Percentiles rank a stretch among this genome's conserved stretches.
These are phyloP conservation scores for Tricholoma flavovirens DNA, from an alignment of 768 basidiomycete genomes.

Conservation along the genomic window DNA sequence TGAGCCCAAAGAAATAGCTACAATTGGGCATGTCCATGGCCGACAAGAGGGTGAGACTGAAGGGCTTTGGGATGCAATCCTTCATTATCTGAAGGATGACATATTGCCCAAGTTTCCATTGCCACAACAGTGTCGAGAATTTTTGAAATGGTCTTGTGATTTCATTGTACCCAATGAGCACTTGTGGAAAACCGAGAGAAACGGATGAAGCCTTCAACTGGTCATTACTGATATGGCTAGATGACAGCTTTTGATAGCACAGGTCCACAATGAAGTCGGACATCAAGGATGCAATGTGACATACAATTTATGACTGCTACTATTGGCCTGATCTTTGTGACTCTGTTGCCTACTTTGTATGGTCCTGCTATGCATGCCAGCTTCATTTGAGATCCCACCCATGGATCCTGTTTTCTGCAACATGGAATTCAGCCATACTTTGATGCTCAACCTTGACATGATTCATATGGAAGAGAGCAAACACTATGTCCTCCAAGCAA, in stretches of 20 bases:
- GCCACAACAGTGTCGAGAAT: background rate
- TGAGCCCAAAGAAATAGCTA: background rate
- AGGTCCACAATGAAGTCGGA: no score
- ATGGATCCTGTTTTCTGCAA: slow-evolving; percentile 14
- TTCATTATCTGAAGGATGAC: background rate
- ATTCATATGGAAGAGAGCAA: slow-evolving; percentile 23
- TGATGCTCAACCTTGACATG: slow-evolving; percentile 20
- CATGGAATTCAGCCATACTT: slow-evolving; percentile 16
- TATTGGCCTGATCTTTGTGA: slow-evolving; percentile 32
- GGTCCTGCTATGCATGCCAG: slow-evolving; percentile 30
- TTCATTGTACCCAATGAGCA: slow-evolving; percentile 15
- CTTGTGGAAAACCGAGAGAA: slow-evolving; percentile 15
- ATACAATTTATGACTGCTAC: slow-evolving; percentile 17
- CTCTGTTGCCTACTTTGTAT: slow-evolving; percentile 22
- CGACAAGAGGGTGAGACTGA: slow-evolving; percentile 5
- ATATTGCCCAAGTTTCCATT: background rate
- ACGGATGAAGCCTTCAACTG: slow-evolving; percentile 14
- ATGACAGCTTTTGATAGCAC: no score
- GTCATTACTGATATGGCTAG: slow-evolving; percentile 22
- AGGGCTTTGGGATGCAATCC: slow-evolving; percentile 12
- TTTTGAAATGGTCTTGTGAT: slow-evolving; percentile 3
- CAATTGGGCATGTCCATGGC: slow-evolving; percentile 5
- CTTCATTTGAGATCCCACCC: slow-evolving; percentile 14
- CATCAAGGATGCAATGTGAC: slow-evolving; percentile 24
- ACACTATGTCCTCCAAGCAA: slow-evolving; percentile 16